These are phyloP conservation scores for Globisporangium uncinulatum DNA, from an alignment of 352 stramenopile species.

Conservation along the genomic window DNA sequence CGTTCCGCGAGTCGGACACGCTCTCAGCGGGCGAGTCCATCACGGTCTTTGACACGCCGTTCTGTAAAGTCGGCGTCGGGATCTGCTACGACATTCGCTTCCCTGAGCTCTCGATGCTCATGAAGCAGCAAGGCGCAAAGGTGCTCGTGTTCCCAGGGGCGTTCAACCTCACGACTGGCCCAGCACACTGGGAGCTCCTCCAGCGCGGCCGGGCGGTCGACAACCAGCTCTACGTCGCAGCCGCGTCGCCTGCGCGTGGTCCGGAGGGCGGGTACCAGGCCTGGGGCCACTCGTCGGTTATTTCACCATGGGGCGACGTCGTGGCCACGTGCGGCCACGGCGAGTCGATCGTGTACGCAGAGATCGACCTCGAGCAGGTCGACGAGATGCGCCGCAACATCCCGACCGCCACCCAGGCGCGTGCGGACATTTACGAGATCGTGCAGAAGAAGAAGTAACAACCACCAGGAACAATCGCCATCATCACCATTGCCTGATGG, in stretches of 20 bases:
- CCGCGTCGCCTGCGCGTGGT: slow-evolving; percentile 94
- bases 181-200: slow-evolving; percentile 98
- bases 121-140: slow-evolving; percentile 89
- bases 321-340: slow-evolving; percentile 93
- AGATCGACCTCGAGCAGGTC: slow-evolving; percentile 94
- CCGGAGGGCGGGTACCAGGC: slow-evolving; percentile 96
- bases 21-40: slow-evolving; percentile 90
- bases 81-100: slow-evolving; percentile 99
- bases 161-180: slow-evolving; percentile 90
- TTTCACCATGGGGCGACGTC: slow-evolving; percentile 97
- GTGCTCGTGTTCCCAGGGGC: slow-evolving; percentile 81
- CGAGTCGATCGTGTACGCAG: slow-evolving; percentile 92
- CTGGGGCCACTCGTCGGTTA: slow-evolving; percentile 97
- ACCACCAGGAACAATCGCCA: too few species aligned
- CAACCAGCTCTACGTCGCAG: slow-evolving; percentile 96
- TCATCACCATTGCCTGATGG: too few species aligned
- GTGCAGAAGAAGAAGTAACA: slow-evolving; percentile 58
- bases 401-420: slow-evolving; percentile 92
- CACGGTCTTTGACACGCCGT: slow-evolving; percentile 86
- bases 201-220: slow-evolving; percentile 93
- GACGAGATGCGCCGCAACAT: slow-evolving; percentile 96
- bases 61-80: slow-evolving; percentile 94
- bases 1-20: slow-evolving; percentile 99
- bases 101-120: slow-evolving; percentile 96
- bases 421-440: slow-evolving; percentile 94